Evolutionary conservation across 1,284 basidiomycete genomes (phyloP), one percentile per base, ranked within the genome.

Genomic region (Ceratobasidium sp.): DNA sequence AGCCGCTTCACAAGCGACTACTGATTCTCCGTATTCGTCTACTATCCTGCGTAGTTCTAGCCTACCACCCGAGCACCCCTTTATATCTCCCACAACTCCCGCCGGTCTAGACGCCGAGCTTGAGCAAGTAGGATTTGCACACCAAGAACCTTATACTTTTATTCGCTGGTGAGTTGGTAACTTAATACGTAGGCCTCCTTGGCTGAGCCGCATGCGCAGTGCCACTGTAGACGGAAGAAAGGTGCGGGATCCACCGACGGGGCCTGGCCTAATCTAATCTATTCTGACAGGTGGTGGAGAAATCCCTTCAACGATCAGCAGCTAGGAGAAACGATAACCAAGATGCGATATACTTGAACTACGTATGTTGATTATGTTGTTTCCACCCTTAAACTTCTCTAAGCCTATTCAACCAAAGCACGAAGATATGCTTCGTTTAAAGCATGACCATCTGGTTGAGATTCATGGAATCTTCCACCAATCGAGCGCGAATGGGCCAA

Each of bases 361-460:
- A 64, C 48, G 62, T 64, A n/a, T n/a, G 46, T 64, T 34, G 24
- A 22, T 19, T 13, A 29, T 14, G 16, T 16, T 5, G 6, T 7
- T 22, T 13, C 19, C n/a, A 11, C 3, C 8, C 2, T 39, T n/a
- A 39, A 37, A 8, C 13, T 46, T 46, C 13, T 22, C 34, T 14
- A 4, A 39, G 6, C 7, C 34, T 39, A 22, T 37, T 59, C 22
- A 29, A 16, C 22, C 11, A 6, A 37, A 64, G 62, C 22, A 27
- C 8, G 22, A 31, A 48, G 62, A 64, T 19, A 64, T 64, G 62
- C 46, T 64, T 13, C 29, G 27, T 8, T 31, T 64, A 16, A 64
- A 64, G n/a, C 62, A 64, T 22, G 46, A 64, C 16, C 29, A 64
- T 24, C 46, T 64, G 0, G 62, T 64, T 22, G 62, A 64, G 27